Percentiles rank a stretch among this genome's conserved stretches.
Conservation (phyloP, 2,329 filamentous ascomycete genomes). For the Emergomyces pasteurianus region DNA sequence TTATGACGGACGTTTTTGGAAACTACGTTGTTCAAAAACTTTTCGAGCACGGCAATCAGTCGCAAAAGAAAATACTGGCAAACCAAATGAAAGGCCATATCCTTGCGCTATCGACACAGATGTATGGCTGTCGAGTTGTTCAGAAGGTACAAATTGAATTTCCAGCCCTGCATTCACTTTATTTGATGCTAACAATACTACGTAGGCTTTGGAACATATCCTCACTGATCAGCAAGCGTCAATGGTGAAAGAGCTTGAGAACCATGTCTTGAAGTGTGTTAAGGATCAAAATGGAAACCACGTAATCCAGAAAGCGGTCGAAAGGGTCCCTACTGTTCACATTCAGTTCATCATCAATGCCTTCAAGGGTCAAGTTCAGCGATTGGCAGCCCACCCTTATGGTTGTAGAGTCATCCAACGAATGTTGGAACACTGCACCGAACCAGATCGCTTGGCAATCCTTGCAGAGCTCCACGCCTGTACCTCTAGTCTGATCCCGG, state of each 20-base stretch:
- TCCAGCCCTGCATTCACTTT: too few species aligned
- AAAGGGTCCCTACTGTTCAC: conserved; percentile 62
- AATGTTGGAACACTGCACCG: conserved; percentile 71
- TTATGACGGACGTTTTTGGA: conserved; percentile 95
- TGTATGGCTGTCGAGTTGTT: conserved; percentile 90
- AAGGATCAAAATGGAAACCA: conserved; percentile 91
- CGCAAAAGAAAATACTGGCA: conserved; percentile 79
- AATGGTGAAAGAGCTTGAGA: conserved; percentile 71
- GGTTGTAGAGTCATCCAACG: conserved; percentile 90
- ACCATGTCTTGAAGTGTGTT: conserved; percentile 63
- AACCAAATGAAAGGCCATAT: conserved; percentile 81
- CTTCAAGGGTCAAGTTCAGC: conserved; percentile 61
- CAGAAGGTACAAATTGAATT: conserved; percentile 55
- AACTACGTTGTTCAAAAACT: conserved; percentile 98
- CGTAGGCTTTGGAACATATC: conserved; percentile 72
- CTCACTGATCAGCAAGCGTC: conserved; percentile 82
- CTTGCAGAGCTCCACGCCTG: conserved; percentile 67
- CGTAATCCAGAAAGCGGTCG: conserved; percentile 88
- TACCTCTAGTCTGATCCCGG: conserved; percentile 60
- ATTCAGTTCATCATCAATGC: conserved; percentile 77
- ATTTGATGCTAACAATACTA: conserved; percentile 10
- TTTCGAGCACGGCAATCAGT: conserved; percentile 89
- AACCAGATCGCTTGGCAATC: conserved; percentile 57
- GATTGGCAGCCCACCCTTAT: conserved; percentile 66
- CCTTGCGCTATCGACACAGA: conserved; percentile 65